Conservation (phyloP, 2,329 filamentous ascomycete species). For the Alternaria sp. region DNA sequence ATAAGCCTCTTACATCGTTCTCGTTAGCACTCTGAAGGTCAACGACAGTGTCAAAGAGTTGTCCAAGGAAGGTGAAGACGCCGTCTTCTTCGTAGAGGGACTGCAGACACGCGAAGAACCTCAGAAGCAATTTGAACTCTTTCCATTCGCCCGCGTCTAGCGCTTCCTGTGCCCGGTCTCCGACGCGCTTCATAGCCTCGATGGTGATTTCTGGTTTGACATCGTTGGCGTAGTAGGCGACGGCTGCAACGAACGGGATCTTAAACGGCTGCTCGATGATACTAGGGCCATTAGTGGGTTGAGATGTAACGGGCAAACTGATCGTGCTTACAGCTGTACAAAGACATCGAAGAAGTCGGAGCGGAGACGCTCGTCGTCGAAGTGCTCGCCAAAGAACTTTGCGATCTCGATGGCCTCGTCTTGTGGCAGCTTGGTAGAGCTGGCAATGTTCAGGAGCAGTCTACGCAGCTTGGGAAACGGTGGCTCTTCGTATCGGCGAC, state of each 20-base stretch:
- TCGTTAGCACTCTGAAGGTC: constrained; percentile 92
- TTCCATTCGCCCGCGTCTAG: constrained; percentile 82
- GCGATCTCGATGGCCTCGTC: constrained; percentile 52
- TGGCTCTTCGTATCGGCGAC: constrained; percentile 49
- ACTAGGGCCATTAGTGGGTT: constrained; percentile 49
- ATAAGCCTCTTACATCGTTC: constrained; percentile 76
- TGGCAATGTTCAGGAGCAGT: constrained; percentile 50
- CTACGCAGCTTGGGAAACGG: constrained; percentile 47
- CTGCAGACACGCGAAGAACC: constrained; percentile 88
- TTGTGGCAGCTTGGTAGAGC: constrained; percentile 48
- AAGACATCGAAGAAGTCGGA: constrained; percentile 76
- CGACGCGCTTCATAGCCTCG: constrained; percentile 72
- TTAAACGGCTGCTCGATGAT: constrained; percentile 93
- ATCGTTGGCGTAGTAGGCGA: constrained; percentile 80
- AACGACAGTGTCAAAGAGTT: constrained; percentile 90
- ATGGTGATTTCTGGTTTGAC: constrained; percentile 77
- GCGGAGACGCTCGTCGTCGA: constrained; percentile 77
- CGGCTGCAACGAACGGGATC: constrained; percentile 90
- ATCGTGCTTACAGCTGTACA: constrained; percentile 70
- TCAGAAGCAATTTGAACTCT: constrained; percentile 86
- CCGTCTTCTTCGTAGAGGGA: constrained; percentile 82
- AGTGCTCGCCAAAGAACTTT: constrained; percentile 79
- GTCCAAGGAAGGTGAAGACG: constrained; percentile 82
- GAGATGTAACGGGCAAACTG: background rate
- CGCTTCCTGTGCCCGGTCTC: constrained; percentile 69